Conservation (phyloP, 257 asterid species). For the Solanum lignicaule region DNA sequence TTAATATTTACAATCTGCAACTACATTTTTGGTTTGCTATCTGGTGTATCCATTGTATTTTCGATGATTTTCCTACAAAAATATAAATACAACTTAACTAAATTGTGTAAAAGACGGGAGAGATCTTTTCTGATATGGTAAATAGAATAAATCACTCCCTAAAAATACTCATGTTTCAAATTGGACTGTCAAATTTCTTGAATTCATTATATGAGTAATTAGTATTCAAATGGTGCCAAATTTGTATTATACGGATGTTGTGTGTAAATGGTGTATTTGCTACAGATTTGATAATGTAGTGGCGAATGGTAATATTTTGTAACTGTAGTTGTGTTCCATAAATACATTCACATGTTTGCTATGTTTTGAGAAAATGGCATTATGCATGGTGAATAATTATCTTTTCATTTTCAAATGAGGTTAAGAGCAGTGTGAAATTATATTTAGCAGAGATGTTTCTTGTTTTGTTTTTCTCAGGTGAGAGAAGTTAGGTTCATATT, state of each 20-base stretch:
- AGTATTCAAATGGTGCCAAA: neutral
- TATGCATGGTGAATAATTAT: neutral
- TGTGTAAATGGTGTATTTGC: neutral
- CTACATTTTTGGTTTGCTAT: neutral
- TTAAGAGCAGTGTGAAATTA: neutral
- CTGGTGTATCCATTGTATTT: neutral
- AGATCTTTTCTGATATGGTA: too few relatives aligned
- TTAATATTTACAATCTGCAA: neutral
- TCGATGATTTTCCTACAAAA: neutral
- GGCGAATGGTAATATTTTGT: neutral
- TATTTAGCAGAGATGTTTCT: neutral
- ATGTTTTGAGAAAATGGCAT: neutral
- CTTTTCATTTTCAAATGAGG: neutral
- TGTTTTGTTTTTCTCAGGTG: slow-evolving; percentile 31
- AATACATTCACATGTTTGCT: neutral
- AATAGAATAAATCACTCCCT: neutral
- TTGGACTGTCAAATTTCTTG: neutral
- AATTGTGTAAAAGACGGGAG: too few relatives aligned
- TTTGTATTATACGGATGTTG: neutral
- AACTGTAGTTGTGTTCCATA: neutral
- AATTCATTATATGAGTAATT: neutral
- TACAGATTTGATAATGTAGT: neutral
- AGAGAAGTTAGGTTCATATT: slow-evolving; percentile 38
- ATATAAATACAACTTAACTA: neutral
- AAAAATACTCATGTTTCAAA: neutral